Evolutionary conservation across 2,329 filamentous ascomycete species (phyloP).

Genomic region (Monilinia fructigena): DNA sequence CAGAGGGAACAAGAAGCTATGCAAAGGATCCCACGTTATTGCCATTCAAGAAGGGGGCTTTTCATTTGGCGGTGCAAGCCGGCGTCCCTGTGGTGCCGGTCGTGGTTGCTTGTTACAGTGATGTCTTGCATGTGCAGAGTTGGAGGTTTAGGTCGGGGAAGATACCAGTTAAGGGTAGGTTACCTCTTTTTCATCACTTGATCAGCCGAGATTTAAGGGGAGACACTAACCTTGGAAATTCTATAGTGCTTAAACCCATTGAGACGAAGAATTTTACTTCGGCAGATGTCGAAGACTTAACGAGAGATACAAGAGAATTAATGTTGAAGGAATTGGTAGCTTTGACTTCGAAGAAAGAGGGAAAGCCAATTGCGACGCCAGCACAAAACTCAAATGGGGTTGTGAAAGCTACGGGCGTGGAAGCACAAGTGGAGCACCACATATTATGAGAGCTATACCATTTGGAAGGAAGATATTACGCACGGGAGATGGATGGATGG

Average conservation of each 20-base stretch:
- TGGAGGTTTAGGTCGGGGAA: slow-evolving; percentile 64
- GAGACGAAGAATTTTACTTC: slow-evolving; percentile 69
- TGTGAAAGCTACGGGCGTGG: slow-evolving; percentile 36
- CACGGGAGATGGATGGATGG: not conserved
- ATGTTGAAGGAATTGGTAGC: slow-evolving; percentile 69
- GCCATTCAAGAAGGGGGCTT: slow-evolving; percentile 99
- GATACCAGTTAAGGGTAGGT: slow-evolving; percentile 72
- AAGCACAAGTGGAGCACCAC: slow-evolving; percentile 28
- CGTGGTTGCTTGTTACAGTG: slow-evolving; percentile 75
- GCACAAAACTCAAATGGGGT: slow-evolving; percentile 31
- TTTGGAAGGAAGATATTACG: not conserved
- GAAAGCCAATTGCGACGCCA: slow-evolving; percentile 40
- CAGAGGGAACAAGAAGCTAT: slow-evolving; percentile 92
- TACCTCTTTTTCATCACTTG: slow-evolving; percentile 10
- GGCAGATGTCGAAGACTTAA: slow-evolving; percentile 74
- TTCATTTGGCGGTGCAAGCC: slow-evolving; percentile 92
- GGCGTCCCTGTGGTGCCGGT: slow-evolving; percentile 90
- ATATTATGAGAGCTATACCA: slow-evolving; percentile 2
- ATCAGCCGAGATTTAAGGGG: not conserved
- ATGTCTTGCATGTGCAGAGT: slow-evolving; percentile 64
- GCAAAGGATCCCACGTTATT: slow-evolving; percentile 75
- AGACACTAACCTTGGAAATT: slow-evolving; percentile 23
- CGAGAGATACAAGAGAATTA: slow-evolving; percentile 63
- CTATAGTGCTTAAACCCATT: slow-evolving; percentile 74
- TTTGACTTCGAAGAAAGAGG: slow-evolving; percentile 53